Base-by-base conservation (phyloP, 2,329 filamentous ascomycete genomes). In the Aspergillus pseudoglaucus region DNA sequence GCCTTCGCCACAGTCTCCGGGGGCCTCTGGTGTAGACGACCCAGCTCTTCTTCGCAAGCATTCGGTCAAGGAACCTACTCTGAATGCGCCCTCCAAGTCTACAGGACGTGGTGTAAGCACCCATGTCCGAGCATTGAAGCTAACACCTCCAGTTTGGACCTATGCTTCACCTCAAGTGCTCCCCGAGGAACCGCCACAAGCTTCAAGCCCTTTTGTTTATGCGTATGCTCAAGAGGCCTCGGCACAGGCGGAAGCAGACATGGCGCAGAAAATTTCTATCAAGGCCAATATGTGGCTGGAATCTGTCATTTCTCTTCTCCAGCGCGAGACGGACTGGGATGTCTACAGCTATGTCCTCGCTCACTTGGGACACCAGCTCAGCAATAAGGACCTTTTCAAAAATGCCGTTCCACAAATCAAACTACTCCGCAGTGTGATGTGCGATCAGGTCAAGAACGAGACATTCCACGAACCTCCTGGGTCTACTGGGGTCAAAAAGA, bases 281-380 rank as follows among this genome's bases (percentile, higher is more conserved):
- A 78, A 82, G 46, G 76, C 85, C 42, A 75, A 77, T 12, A 68
- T 77, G 37, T 95, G 89, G 87, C 75, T 95, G n/a, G 86, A 90
- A 53, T 77, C 83, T 9, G 75, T 94, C 33, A 79, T 88, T 22
- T 76, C 77, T n/a, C 72, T 93, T n/a, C 71, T 95, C 39, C 82
- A 86, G 54, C 78, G 83, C 47, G 86, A 85, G 37, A 80, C 82
- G 42, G 85, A 93, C 52, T 97, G 91, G 90, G 90, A 97, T 63
- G 75, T 95, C 1, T 95, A 95, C 73, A 91, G 88, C 67, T 96
- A 91, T 63, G 80, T 91, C 15, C 75, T 98, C 25, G 87, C 89
- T 5, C 88, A 95, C 65, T 73, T 96, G 8, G 87, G 89, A 1
- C 85, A 88, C 23, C 91, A 97, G 59, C 76, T 98, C 18, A 87